phyloP scores from a whole-genome alignment of 75 land plant species.

The Isoetes taiwanensis region DNA sequence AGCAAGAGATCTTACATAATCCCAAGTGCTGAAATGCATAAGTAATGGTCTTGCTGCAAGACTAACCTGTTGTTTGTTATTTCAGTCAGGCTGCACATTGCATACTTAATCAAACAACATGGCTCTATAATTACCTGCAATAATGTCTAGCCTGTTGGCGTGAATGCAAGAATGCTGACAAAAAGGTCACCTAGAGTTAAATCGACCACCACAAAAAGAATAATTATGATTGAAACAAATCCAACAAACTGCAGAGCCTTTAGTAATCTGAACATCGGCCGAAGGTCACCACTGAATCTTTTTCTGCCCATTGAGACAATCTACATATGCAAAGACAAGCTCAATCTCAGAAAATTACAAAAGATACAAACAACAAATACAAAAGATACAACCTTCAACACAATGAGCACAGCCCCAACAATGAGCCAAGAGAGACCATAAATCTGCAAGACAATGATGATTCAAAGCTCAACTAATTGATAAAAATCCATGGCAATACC shows the following conservation, averaged over 20 bases:
- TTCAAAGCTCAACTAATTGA: too few species aligned
- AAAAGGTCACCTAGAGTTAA: neutral
- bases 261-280: neutral
- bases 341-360: too few species aligned
- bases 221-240: conserved; percentile 4
- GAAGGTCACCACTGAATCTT: conserved; percentile 3
- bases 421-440: conserved; percentile 5
- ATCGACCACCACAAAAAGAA: conserved; percentile 3
- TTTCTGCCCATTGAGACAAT: conserved; percentile 7
- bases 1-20: neutral
- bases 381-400: neutral
- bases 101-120: too few species aligned
- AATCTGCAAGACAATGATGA: too few species aligned
- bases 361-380: too few species aligned
- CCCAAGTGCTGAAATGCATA: neutral
- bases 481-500: too few species aligned
- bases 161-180: neutral
- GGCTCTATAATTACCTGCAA: neutral
- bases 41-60: neutral
- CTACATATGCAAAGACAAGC: too few species aligned
- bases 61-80: neutral
- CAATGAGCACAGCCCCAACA: neutral
- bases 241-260: neutral
- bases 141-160: conserved; percentile 2
- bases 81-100: too few species aligned